Conservation (phyloP, 805 yeast genomes). For the Barnettozyma botsteinii region DNA sequence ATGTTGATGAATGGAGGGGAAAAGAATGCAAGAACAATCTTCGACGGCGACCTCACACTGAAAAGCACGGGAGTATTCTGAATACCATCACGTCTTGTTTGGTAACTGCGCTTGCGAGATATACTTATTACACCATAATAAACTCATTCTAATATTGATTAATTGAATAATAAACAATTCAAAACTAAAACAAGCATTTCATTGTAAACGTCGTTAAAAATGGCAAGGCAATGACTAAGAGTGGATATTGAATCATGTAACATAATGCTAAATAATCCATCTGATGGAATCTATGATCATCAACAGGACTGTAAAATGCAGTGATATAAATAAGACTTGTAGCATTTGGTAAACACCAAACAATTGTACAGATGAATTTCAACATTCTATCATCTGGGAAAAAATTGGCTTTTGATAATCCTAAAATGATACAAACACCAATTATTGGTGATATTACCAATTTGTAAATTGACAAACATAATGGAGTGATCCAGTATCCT, state of each 20-base stretch:
- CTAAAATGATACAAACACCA: conserved; percentile 62
- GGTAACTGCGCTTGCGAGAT: conserved; percentile 39
- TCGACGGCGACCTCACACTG: conserved; percentile 37
- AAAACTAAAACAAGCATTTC: conserved; percentile 9
- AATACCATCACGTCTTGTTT: conserved; percentile 19
- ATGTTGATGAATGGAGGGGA: conserved; percentile 40
- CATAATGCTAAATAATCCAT: conserved; percentile 23
- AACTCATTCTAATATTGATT: neutral
- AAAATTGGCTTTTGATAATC: conserved; percentile 63
- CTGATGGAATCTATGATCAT: conserved; percentile 13
- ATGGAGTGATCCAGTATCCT: conserved; percentile 40
- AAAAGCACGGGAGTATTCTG: conserved; percentile 14
- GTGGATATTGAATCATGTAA: conserved; percentile 22
- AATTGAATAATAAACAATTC: neutral
- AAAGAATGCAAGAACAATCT: conserved; percentile 33
- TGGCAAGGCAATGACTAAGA: conserved; percentile 22
- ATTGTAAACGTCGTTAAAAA: conserved; percentile 18
- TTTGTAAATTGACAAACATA: conserved; percentile 50
- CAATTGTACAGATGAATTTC: conserved; percentile 67
- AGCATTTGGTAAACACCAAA: conserved; percentile 83
- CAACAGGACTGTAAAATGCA: conserved; percentile 69
- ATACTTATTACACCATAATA: conserved; percentile 9
- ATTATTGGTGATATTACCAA: conserved; percentile 74
- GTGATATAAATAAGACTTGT: conserved; percentile 85
- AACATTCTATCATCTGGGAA: conserved; percentile 48